Conservation (phyloP, 2,329 filamentous ascomycete species). For the Plenodomus lindquistii region DNA sequence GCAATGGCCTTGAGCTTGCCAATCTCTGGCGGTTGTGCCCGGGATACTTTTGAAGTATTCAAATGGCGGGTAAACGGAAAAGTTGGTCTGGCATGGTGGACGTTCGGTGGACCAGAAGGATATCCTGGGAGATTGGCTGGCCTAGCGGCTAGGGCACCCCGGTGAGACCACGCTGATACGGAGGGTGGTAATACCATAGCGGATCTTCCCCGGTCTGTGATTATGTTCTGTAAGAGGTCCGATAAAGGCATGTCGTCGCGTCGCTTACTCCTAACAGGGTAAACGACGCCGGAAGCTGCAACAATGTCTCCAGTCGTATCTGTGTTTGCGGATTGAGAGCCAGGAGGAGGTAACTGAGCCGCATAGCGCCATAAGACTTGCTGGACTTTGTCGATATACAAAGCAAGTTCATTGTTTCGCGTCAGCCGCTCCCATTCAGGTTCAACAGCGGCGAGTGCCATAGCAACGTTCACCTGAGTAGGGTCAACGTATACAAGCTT, state of each 20-base stretch:
- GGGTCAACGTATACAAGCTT: conserved; percentile 30
- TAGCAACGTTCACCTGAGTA: conserved; percentile 38
- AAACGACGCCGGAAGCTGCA: background rate
- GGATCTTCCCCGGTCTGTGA: background rate
- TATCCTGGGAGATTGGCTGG: background rate
- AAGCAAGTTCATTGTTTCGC: conserved; percentile 53
- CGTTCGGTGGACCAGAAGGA: background rate
- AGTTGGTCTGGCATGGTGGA: background rate
- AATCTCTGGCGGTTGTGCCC: conserved; percentile 1
- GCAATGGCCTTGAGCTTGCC: conserved; percentile 18
- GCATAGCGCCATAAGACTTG: conserved; percentile 18
- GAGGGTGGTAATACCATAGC: background rate
- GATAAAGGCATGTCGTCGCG: background rate
- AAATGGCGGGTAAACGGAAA: background rate
- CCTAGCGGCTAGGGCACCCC: background rate
- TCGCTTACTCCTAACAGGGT: background rate
- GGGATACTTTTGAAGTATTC: background rate
- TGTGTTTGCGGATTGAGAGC: too few relatives aligned
- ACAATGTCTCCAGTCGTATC: background rate
- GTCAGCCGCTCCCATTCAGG: conserved; percentile 55
- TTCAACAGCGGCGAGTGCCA: conserved; percentile 47
- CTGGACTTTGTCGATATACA: conserved; percentile 53
- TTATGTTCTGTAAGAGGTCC: background rate
- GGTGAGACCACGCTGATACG: background rate
- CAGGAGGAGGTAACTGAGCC: background rate